Evolutionary conservation across 2,329 filamentous ascomycete species (phyloP).

Genomic region (Aspergillus chevalieri): DNA sequence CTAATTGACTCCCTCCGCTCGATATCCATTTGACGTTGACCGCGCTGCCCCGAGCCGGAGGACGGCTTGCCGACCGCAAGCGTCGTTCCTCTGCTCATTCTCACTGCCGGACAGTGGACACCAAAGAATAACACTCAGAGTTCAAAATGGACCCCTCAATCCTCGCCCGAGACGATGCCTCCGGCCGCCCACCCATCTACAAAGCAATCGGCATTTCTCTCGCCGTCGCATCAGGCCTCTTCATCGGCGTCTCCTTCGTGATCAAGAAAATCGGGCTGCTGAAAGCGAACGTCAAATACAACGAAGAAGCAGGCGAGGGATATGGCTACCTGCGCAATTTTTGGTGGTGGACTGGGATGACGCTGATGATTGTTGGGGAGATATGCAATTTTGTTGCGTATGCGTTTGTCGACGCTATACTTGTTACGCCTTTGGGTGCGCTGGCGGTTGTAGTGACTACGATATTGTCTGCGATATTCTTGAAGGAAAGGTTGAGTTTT

Average conservation of each 20-base stretch:
- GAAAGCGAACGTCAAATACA: slow-evolving; percentile 91
- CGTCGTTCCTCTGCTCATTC: slow-evolving; percentile 6
- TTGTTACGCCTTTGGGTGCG: slow-evolving; percentile 87
- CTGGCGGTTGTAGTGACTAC: slow-evolving; percentile 89
- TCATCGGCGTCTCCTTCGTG: slow-evolving; percentile 93
- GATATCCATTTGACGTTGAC: slow-evolving; percentile 5
- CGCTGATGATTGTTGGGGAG: slow-evolving; percentile 91
- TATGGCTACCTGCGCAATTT: slow-evolving; percentile 94
- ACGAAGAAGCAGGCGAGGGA: slow-evolving; percentile 89
- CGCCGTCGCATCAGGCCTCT: slow-evolving; percentile 78
- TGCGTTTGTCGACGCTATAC: slow-evolving; percentile 90
- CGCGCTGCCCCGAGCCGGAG: slow-evolving; percentile 12
- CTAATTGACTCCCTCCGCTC: background rate
- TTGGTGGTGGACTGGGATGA: slow-evolving; percentile 96
- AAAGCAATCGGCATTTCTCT: slow-evolving; percentile 82
- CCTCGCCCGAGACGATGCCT: slow-evolving; percentile 13
- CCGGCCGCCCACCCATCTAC: slow-evolving; percentile 52
- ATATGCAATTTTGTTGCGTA: slow-evolving; percentile 97
- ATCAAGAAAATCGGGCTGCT: slow-evolving; percentile 90
- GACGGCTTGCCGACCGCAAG: slow-evolving; percentile 12
- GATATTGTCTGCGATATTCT: slow-evolving; percentile 83
- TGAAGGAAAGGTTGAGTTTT: slow-evolving; percentile 92
- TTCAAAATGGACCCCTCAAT: slow-evolving; percentile 39
- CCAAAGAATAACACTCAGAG: background rate
- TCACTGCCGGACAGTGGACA: slow-evolving; percentile 19